Evolutionary conservation across 345 rosid species (phyloP), one percentile per base, ranked within the genome.

Genomic region (Syzygium oleosum): DNA sequence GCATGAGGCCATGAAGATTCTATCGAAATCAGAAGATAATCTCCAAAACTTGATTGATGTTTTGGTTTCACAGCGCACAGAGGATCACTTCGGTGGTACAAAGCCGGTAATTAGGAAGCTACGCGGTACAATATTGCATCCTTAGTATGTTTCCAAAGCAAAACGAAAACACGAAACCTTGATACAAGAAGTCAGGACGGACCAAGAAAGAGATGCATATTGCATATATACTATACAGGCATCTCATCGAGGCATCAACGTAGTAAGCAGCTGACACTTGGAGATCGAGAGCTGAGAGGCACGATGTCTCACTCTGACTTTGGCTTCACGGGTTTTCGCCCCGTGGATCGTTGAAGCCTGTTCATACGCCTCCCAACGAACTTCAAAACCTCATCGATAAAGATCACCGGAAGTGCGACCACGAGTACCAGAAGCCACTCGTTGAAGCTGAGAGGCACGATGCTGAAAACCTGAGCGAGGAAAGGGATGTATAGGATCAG

Each of bases 361-460:
- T 73, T 87, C 9, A 89, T 89, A 51, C 88, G 85, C 78, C 96
- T 94, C 51, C 96, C 96, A 1, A 91, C 87, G 25, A 91, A 86
- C 85, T 91, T 94, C 80, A 95, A 88, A 59, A 93, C 86, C 89
- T 95, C 96, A 11, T 95, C 97, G 1, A 95, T 95, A 52, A 95
- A 79, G 83, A 94, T 92, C 38, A 95, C 96, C 0, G 96, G 97
- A n/a, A 95, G 84, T 9, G 97, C 87, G 27, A 93, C 91, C 2
- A 90, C 95, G 88, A 95, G 46, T 46, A 95, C 94, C 89, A 95
- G 88, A 68, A 94, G 94, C 97, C 97, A 95, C 87, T 95, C 97
- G 3, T 92, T 92, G 85, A 93, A 73, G 95, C 96, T 93, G 43
- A 95, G 94, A 5, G 97, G 96, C 68, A 95, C 97, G 3, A 94